Evolutionary conservation across 2,329 filamentous ascomycete genomes (phyloP).

Genomic region (Cercospora zeina): DNA sequence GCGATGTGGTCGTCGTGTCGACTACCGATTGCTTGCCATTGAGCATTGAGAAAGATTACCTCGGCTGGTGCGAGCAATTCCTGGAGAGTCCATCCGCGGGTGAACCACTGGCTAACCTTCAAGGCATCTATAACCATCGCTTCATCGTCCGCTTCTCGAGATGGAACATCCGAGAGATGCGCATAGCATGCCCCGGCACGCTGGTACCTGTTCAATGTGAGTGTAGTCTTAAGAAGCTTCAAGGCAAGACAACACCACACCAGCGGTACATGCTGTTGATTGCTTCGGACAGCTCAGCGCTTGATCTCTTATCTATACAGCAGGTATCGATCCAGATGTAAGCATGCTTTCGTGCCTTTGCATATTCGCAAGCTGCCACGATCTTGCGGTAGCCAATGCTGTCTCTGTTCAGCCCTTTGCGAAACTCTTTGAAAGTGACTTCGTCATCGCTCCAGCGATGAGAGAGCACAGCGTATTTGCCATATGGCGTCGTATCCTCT

Average conservation of each 20-base stretch:
- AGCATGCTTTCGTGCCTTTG: neutral
- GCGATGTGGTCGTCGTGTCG: slow-evolving; percentile 18
- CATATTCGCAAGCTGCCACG: slow-evolving; percentile 13
- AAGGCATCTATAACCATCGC: neutral
- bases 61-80: slow-evolving; percentile 28
- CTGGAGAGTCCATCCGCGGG: slow-evolving; percentile 33
- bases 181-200: slow-evolving; percentile 9
- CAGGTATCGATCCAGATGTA: slow-evolving; percentile 31
- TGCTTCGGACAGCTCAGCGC: slow-evolving; percentile 20
- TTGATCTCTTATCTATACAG: slow-evolving; percentile 28
- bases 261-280: slow-evolving; percentile 11
- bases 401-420: slow-evolving; percentile 8
- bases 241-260: neutral
- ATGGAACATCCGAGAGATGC: slow-evolving; percentile 19
- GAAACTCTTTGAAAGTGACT: slow-evolving; percentile 16
- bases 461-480: slow-evolving; percentile 16
- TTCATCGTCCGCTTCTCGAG: too few species aligned
- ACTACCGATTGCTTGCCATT: slow-evolving; percentile 21
- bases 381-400: slow-evolving; percentile 22
- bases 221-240: neutral
- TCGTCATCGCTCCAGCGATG: slow-evolving; percentile 24
- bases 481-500: slow-evolving; percentile 12
- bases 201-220: slow-evolving; percentile 10
- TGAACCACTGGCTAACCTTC: neutral
- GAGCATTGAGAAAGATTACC: slow-evolving; percentile 24